Base-by-base conservation (phyloP, 192 early-diverging fungal genomes). In the Rhizoclosmatium globosum region DNA sequence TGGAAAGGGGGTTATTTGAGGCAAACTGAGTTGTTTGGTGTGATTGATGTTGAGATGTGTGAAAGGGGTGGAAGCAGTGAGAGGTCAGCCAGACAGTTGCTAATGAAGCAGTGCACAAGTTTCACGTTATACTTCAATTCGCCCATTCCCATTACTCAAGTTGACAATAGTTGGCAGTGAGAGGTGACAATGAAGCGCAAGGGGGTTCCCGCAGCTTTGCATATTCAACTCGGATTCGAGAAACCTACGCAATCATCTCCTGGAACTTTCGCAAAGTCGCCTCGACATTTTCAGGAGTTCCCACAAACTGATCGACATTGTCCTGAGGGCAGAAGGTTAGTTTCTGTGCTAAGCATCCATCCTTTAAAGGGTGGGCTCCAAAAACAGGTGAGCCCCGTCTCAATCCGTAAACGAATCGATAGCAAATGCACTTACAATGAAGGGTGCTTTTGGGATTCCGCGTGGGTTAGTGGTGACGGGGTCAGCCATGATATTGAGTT, bases 391-490 rank as follows among this genome's bases (percentile, higher is more conserved):
- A 31, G 31, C 31, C 31, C 31, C 31, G 31, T 31, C 31, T 31
- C 31, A 0, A 31, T 31, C 0, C 0, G 31, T 31, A 31, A 31
- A 31, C 31, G 31, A 31, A 31, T 31, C 31, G 31, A 0, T 31
- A 31, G 31, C 31, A 31, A 31, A 31, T 31, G 31, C 9, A 71
- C 89, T 56, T 86, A 94, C 94, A 68, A 99, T 93, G 85, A 99
- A 99, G 42, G 96, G 96, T 13, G 96, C 94, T 78, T 92, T 92
- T 38, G 97, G 97, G 73, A 99, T 99, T 74, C 97, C 96, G 75
- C 96, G 85, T 19, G 97, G 94, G 82, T 99, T 99, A 60, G 92
- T 81, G 73, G 95, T 91, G 64, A 95, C 9, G 7, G 23, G 21
- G 62, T 41, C 62, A 17, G 62, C 50, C 50, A 53, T 53, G 31